Base-by-base conservation (phyloP, 1,284 basidiomycete genomes). In the Salmacisia buchloeana region DNA sequence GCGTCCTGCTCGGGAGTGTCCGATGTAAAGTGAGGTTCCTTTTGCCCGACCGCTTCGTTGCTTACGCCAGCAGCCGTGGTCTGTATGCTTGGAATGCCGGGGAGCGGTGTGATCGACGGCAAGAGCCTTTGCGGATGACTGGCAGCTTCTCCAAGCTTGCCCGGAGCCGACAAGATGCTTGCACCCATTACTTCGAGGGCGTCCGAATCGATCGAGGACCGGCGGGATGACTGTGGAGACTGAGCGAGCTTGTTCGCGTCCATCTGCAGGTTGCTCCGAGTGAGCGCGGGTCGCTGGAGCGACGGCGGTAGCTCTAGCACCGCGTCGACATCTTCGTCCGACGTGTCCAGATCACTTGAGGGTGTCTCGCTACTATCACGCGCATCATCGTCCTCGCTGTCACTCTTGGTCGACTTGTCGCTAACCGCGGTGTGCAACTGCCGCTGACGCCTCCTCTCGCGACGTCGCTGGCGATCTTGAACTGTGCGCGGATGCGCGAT, bases 401-500 rank as follows among this genome's bases (percentile, higher is more conserved):
- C 73, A 60, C 79, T 67, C 66, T 76, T 66, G 10, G 70, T 73
- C n/a, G n/a, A n/a, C n/a, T n/a, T n/a, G n/a, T n/a, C n/a, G n/a
- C n/a, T n/a, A n/a, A n/a, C n/a, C n/a, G n/a, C n/a, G n/a, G n/a
- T n/a, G n/a, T n/a, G 25, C 9, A 33, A 3, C 21, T 33, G 31
- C 13, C 49, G 49, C 49, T 54, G 49, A 13, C 49, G 49, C 29
- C 34, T 31, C 29, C 21, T 54, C 49, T 54, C 49, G 9, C 49
- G 49, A 2, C 49, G 31, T 31, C 29, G 27, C 6, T 54, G 49
- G 6, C 49, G 49, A 18, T 54, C 49, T n/a, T 54, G 49, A 27
- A 33, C 34, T 4, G 49, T 54, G 7, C 29, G 27, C 10, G 49
- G 49, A 45, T 59, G 58, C 5, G 34, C 39, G 25, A 43, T 59